Evolutionary conservation across 1,284 basidiomycete genomes (phyloP).

Genomic region (Omphalotus olearius): DNA sequence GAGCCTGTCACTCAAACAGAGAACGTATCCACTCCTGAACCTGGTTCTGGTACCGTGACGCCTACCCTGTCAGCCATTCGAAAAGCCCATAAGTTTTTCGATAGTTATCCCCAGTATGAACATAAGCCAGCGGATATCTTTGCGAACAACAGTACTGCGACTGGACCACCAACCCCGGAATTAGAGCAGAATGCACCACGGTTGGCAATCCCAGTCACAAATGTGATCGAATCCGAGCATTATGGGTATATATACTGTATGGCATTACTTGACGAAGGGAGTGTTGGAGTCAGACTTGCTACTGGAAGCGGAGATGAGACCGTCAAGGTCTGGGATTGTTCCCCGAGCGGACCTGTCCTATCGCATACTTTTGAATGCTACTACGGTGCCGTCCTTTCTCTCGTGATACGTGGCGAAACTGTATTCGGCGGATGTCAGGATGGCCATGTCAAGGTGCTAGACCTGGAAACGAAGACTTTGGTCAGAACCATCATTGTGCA

Average conservation of each 20-base stretch:
- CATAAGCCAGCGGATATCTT: conserved; percentile 59
- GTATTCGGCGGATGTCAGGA: conserved; percentile 93
- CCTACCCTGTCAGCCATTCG: conserved; percentile 39
- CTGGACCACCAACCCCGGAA: conserved; percentile 19
- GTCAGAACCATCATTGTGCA: conserved; percentile 86
- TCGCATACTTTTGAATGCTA: conserved; percentile 61
- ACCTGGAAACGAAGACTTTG: conserved; percentile 84
- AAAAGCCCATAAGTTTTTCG: conserved; percentile 77
- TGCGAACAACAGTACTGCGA: conserved; percentile 42
- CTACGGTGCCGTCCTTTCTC: conserved; percentile 74
- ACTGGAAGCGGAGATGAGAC: conserved; percentile 89
- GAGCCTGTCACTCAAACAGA: background rate
- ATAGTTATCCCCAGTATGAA: conserved; percentile 70
- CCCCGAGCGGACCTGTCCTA: conserved; percentile 38
- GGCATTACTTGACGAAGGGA: conserved; percentile 44
- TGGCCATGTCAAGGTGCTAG: conserved; percentile 89
- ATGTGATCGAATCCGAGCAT: conserved; percentile 85
- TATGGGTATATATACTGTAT: conserved; percentile 94
- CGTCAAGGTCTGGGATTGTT: conserved; percentile 85
- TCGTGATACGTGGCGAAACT: conserved; percentile 74
- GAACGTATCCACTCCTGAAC: background rate
- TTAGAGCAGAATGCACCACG: conserved; percentile 26
- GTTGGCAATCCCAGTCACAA: conserved; percentile 58
- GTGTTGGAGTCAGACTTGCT: conserved; percentile 53
- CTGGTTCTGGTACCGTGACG: conserved; percentile 43